These are phyloP conservation scores for Ogataea trehalophila DNA, from an alignment of 805 yeast genomes.

Conservation along the genomic window DNA sequence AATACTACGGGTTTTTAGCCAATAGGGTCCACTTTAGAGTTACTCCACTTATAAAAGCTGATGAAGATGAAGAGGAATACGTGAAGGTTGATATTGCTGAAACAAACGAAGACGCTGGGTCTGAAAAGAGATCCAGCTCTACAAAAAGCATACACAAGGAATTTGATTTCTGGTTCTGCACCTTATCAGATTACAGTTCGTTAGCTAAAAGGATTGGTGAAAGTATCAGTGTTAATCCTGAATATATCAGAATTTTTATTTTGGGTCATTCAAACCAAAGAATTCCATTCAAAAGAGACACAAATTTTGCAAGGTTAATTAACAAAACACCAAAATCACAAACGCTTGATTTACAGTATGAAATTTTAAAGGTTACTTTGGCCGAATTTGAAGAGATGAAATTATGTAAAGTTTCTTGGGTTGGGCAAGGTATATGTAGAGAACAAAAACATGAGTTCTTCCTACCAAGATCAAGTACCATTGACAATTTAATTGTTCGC, in stretches of 20 bases:
- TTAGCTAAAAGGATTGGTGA: slow-evolving; percentile 59
- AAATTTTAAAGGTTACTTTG: slow-evolving; percentile 68
- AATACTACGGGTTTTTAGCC: slow-evolving; percentile 49
- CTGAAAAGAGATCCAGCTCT: slow-evolving; percentile 8
- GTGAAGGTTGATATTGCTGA: slow-evolving; percentile 31
- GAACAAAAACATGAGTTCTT: slow-evolving; percentile 65
- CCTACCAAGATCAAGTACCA: slow-evolving; percentile 57
- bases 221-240: slow-evolving; percentile 49
- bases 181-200: slow-evolving; percentile 51
- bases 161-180: slow-evolving; percentile 67
- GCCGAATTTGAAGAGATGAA: slow-evolving; percentile 75
- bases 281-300: slow-evolving; percentile 41
- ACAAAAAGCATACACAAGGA: slow-evolving; percentile 10
- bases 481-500: slow-evolving; percentile 49
- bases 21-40: slow-evolving; percentile 59
- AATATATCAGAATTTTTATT: slow-evolving; percentile 60
- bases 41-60: slow-evolving; percentile 36
- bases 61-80: slow-evolving; percentile 45
- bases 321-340: slow-evolving; percentile 43
- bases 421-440: slow-evolving; percentile 65
- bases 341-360: slow-evolving; percentile 56
- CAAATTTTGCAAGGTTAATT: slow-evolving; percentile 29
- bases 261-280: slow-evolving; percentile 54
- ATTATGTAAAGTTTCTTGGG: slow-evolving; percentile 62
- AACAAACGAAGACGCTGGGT: slow-evolving; percentile 9